Evolutionary conservation across 2,329 filamentous ascomycete genomes (phyloP).

Genomic region (Cercospora citrullina): DNA sequence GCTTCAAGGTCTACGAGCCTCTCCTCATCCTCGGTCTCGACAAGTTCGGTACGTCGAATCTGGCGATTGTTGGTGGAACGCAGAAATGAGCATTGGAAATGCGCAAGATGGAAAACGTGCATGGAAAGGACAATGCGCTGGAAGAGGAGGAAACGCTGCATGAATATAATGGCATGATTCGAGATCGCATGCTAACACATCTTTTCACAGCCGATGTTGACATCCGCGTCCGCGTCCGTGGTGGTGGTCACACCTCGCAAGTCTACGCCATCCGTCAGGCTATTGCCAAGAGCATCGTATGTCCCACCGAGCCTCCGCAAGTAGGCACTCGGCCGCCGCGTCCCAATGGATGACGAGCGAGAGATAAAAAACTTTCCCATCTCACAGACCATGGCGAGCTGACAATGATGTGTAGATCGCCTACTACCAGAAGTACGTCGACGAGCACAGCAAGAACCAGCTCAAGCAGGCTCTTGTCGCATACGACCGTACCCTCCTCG

Average conservation of each 20-base stretch:
- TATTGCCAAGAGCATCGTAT: constrained; percentile 88
- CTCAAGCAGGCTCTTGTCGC: constrained; percentile 95
- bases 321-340: constrained; percentile 20
- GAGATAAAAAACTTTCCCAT: constrained; percentile 12
- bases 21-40: constrained; percentile 95
- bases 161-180: constrained; percentile 5
- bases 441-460: constrained; percentile 99
- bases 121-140: background rate
- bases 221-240: constrained; percentile 93
- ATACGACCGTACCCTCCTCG: constrained; percentile 95
- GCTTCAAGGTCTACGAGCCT: constrained; percentile 99
- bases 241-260: constrained; percentile 97
- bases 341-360: constrained; percentile 17
- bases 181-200: constrained; percentile 28
- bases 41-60: constrained; percentile 70
- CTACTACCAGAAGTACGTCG: constrained; percentile 99
- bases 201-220: constrained; percentile 69
- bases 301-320: constrained; percentile 31
- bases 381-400: constrained; percentile 16
- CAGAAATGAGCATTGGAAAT: background rate
- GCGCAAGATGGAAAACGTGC: constrained; percentile 2
- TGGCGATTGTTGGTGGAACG: background rate
- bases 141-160: constrained; percentile 5
- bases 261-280: constrained; percentile 98
- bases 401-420: constrained; percentile 55